Evolutionary conservation across 1,284 basidiomycete species (phyloP).

Genomic region (Neonothopanus nambi): DNA sequence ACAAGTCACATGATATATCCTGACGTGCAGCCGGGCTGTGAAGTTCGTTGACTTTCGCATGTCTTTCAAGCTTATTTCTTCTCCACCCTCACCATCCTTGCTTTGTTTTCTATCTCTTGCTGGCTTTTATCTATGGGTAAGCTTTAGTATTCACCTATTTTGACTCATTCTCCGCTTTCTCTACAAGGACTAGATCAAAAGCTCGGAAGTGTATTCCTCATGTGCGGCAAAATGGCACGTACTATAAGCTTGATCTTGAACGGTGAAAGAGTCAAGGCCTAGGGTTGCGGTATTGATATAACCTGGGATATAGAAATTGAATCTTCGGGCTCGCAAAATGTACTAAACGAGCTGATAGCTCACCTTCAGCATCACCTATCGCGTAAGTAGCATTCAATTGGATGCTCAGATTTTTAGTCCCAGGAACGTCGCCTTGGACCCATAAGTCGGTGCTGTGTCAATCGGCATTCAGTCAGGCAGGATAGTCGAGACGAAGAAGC

Average conservation of each 20-base stretch:
- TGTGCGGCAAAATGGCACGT: neutral
- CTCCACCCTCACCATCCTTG: too few relatives aligned
- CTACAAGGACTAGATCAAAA: neutral
- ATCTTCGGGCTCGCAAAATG: neutral
- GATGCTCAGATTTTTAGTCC: neutral
- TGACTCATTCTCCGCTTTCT: neutral
- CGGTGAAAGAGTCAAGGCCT: neutral
- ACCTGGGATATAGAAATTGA: too few relatives aligned
- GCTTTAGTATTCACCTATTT: too few relatives aligned
- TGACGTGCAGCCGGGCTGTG: too few relatives aligned
- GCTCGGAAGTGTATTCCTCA: neutral
- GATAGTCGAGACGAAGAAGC: neutral
- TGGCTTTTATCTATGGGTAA: too few relatives aligned
- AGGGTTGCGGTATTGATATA: constrained; percentile 2
- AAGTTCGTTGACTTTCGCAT: too few relatives aligned
- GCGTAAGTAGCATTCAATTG: neutral
- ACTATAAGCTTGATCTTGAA: constrained; percentile 3
- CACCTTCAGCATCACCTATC: neutral
- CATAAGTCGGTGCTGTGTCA: neutral
- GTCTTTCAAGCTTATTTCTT: too few relatives aligned
- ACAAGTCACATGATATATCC: too few relatives aligned
- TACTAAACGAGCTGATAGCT: neutral
- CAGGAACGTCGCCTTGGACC: neutral
- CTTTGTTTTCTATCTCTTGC: too few relatives aligned
- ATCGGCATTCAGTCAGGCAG: too few relatives aligned